phyloP scores from a whole-genome alignment of 441 rosid species.

The Gossypium schwendimanii region DNA sequence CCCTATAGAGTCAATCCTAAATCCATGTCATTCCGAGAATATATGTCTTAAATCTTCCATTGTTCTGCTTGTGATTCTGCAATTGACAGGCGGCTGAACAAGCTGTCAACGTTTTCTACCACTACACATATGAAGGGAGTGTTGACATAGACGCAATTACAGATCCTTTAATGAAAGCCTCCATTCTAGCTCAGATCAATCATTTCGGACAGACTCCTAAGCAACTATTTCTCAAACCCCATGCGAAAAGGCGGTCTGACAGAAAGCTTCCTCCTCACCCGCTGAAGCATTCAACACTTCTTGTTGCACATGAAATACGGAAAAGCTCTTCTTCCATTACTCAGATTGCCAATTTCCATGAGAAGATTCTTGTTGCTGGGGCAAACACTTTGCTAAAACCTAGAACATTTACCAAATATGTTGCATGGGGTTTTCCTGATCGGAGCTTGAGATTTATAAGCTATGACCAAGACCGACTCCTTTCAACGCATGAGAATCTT shows the following conservation, averaged over 20 bases:
- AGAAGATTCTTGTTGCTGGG: conserved; percentile 77
- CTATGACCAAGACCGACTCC: conserved; percentile 92
- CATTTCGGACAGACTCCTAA: conserved; percentile 87
- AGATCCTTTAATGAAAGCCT: conserved; percentile 81
- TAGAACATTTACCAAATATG: conserved; percentile 70
- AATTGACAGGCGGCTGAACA: conserved; percentile 83
- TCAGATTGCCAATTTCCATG: conserved; percentile 72
- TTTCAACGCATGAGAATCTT: conserved; percentile 97
- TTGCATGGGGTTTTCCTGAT: conserved; percentile 98
- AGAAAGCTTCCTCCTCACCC: conserved; percentile 77
- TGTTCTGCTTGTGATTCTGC: conserved; percentile 13
- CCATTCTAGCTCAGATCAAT: conserved; percentile 76
- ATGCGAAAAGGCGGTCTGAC: conserved; percentile 62
- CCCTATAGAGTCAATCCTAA: background rate
- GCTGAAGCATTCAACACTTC: conserved; percentile 72
- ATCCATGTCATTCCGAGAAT: background rate
- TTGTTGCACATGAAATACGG: conserved; percentile 80
- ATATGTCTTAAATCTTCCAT: background rate
- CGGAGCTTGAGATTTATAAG: conserved; percentile 93
- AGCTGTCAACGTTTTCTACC: conserved; percentile 75
- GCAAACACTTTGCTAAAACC: conserved; percentile 79
- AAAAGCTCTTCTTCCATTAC: conserved; percentile 63
- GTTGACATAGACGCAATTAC: conserved; percentile 76
- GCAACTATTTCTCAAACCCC: conserved; percentile 68
- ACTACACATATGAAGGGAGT: conserved; percentile 86